Base-by-base conservation (phyloP, 306 rosid genomes). In the Vigna trinervia region DNA sequence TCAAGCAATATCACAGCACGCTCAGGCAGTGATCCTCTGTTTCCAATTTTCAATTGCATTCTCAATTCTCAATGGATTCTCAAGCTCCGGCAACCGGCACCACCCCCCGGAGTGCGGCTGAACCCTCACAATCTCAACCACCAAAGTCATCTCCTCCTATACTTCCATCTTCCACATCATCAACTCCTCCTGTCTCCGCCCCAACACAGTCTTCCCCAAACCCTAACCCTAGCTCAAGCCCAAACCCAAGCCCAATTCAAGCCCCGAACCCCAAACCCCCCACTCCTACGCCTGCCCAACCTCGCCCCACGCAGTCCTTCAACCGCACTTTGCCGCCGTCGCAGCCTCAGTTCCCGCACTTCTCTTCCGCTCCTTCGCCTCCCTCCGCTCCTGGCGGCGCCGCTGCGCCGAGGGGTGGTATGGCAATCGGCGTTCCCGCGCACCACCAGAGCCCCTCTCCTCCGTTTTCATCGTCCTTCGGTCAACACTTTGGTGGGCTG, bases 351-450 rank as follows among this genome's bases (percentile, higher is more conserved):
- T 89, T 74, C 78, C 57, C 87, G 4, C 92, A 84, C 67, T 89
- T 83, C 85, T 71, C 91, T 19, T 66, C 94, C 52, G 38, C 88
- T 28, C 30, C 81, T 6, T 65, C 80, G 0, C 26, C 88, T 6
- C 68, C 79, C 5, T 78, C 95, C 1, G 58, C 90, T 77, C 46
- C 96, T 1, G 82, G 86, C 3, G 46, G 2, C 69, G n/a, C 82
- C 61, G 15, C 76, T 1, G 65, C 83, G 2, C 92, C 91, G 0
- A 80, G 95, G 38, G 89, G 93, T 3, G 88, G 96, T 73, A 80
- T 92, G 80, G 89, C 98, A 30, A 77, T 88, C n/a, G 97, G 98
- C 45, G 91, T 90, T 10, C 97, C 96, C 4, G 87, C 97, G 1
- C 93, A 89, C 79, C 96, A 89, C 77, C 90, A 87, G 30, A 86